These are phyloP conservation scores for Mycena haematopus DNA, from an alignment of 768 basidiomycete species.

Conservation along the genomic window DNA sequence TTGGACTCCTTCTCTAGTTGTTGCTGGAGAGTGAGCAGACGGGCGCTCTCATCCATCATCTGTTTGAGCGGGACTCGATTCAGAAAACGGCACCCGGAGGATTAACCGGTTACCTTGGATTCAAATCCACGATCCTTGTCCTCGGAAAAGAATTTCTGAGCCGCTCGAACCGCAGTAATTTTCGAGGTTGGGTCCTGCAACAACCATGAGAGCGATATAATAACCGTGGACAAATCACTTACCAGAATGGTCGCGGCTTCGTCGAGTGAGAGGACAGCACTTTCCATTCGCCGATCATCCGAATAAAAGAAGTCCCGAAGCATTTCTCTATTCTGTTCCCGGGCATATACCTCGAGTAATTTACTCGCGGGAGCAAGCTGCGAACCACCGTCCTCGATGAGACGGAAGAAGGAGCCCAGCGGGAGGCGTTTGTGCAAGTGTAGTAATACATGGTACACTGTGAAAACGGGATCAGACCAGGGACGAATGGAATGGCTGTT, in stretches of 20 bases:
- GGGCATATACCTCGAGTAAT: constrained; percentile 87
- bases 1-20: constrained; percentile 87
- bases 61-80: constrained; percentile 37
- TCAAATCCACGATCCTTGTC: constrained; percentile 93
- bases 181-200: constrained; percentile 74
- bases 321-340: constrained; percentile 91
- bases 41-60: constrained; percentile 90
- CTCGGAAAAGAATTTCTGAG: constrained; percentile 93
- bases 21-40: constrained; percentile 82
- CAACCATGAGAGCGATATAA: constrained; percentile 1
- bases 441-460: constrained; percentile 93
- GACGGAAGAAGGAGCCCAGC: constrained; percentile 91
- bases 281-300: constrained; percentile 93
- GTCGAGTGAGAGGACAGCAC: constrained; percentile 85
- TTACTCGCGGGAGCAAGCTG: constrained; percentile 75
- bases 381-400: constrained; percentile 90
- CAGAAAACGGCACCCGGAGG: background rate
- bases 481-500: background rate
- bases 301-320: constrained; percentile 97
- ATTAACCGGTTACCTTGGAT: constrained; percentile 65
- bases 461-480: constrained; percentile 4
- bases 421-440: constrained; percentile 84
- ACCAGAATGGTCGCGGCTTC: constrained; percentile 78
- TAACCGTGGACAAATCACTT: constrained; percentile 20
- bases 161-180: constrained; percentile 75